phyloP scores from a whole-genome alignment of 768 basidiomycete species.

The Paxillus involutus region DNA sequence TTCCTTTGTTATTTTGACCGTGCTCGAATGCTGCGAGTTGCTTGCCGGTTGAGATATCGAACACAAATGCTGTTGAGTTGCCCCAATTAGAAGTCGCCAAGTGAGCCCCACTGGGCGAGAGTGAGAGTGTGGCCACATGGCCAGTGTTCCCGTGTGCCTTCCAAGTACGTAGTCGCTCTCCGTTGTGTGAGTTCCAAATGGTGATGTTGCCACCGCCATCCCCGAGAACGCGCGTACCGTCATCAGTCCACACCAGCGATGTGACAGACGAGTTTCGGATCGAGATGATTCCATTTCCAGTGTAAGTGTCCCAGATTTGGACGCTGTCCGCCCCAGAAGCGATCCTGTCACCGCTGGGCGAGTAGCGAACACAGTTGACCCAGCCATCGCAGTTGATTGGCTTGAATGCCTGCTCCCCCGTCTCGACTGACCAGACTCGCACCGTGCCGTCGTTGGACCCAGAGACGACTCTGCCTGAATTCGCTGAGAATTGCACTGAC shows the following conservation, averaged over 20 bases:
- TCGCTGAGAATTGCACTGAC: slow-evolving; percentile 40
- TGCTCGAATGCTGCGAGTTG: neutral
- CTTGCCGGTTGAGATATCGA: neutral
- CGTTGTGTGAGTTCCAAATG: neutral
- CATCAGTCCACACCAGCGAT: neutral
- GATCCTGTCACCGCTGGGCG: slow-evolving; percentile 2
- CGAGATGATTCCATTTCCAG: neutral
- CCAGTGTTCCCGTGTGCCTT: neutral
- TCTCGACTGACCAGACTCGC: no score
- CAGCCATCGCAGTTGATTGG: no score
- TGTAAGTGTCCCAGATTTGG: neutral
- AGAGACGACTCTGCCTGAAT: slow-evolving; percentile 41
- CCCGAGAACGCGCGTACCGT: neutral
- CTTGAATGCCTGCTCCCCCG: no score
- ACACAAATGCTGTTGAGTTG: neutral
- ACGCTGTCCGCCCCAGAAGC: neutral
- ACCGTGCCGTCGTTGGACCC: slow-evolving; percentile 42
- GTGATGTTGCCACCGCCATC: neutral
- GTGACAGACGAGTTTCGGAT: neutral
- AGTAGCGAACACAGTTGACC: no score
- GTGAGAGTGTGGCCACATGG: neutral
- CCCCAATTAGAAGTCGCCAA: neutral
- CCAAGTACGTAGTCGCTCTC: neutral
- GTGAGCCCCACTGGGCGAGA: neutral
- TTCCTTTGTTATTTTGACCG: neutral